phyloP scores from a whole-genome alignment of 345 rosid genomes.

The Moricandia moricandioides region DNA sequence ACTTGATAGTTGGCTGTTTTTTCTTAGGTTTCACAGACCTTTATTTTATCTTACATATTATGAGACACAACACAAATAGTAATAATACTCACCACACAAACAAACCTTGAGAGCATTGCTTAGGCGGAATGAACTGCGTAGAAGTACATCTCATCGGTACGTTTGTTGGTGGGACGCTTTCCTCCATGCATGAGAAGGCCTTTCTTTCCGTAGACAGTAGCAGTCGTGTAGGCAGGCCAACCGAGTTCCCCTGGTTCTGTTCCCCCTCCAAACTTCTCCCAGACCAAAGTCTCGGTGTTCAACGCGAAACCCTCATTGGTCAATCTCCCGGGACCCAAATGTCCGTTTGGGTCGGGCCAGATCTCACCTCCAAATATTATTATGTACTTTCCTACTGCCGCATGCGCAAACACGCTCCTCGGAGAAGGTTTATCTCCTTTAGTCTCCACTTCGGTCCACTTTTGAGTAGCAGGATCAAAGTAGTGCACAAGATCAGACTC shows the following conservation, averaged over 20 bases:
- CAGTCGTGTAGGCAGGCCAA: not conserved
- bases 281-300: conserved; percentile 7
- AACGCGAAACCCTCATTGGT: not conserved
- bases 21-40: not conserved
- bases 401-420: conserved; percentile 11
- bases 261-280: conserved; percentile 8
- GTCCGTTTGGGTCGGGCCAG: not conserved
- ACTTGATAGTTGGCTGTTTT: not conserved
- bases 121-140: not conserved
- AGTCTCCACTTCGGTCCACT: conserved; percentile 20
- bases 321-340: not conserved
- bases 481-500: conserved; percentile 1
- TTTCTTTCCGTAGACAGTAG: not conserved
- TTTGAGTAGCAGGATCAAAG: not conserved
- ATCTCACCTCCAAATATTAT: conserved; percentile 15
- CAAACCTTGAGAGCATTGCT: not conserved
- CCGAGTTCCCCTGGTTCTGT: not conserved
- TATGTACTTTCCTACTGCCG: not conserved
- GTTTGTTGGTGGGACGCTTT: not conserved
- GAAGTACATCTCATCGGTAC: not conserved
- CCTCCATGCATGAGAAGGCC: not conserved
- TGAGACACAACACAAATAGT: not conserved
- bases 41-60: not conserved
- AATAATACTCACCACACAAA: not conserved
- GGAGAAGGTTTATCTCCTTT: conserved; percentile 7